Conservation (phyloP, 805 yeast genomes). For the Zygosaccharomyces pseudorouxii region DNA sequence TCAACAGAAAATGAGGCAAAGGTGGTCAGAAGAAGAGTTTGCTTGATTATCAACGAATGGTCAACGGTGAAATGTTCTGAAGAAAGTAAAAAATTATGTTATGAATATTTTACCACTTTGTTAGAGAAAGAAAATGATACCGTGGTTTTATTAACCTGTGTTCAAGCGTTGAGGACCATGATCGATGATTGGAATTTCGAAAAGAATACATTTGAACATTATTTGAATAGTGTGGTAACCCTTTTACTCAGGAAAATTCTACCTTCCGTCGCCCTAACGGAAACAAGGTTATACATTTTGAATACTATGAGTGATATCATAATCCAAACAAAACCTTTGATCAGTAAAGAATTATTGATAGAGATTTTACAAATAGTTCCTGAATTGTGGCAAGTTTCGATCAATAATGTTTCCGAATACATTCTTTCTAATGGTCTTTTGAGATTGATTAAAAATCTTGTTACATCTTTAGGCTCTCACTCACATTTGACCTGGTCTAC, state of each 20-base stretch:
- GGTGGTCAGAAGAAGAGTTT: conserved; percentile 70
- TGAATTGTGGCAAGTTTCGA: conserved; percentile 63
- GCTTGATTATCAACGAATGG: conserved; percentile 80
- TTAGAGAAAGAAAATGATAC: conserved; percentile 57
- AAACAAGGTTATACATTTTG: conserved; percentile 69
- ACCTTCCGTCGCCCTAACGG: conserved; percentile 52
- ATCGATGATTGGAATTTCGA: conserved; percentile 86
- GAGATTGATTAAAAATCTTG: conserved; percentile 54
- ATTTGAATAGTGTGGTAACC: conserved; percentile 47
- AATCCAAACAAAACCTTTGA: conserved; percentile 59
- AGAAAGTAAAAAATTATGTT: conserved; percentile 53
- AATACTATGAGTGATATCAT: conserved; percentile 62
- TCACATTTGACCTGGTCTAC: conserved; percentile 49
- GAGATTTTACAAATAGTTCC: conserved; percentile 61
- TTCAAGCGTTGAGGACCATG: conserved; percentile 61
- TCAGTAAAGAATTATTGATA: conserved; percentile 47
- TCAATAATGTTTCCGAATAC: conserved; percentile 28
- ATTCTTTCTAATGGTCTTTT: conserved; percentile 48
- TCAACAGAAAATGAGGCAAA: conserved; percentile 47
- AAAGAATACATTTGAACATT: conserved; percentile 63
- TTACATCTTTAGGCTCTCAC: conserved; percentile 50
- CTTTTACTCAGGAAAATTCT: conserved; percentile 47
- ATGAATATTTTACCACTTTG: conserved; percentile 50
- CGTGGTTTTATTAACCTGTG: conserved; percentile 75
- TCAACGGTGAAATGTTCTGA: conserved; percentile 58